Evolutionary conservation across 1,284 basidiomycete genomes (phyloP).

Genomic region (Termitomyces sp.): DNA sequence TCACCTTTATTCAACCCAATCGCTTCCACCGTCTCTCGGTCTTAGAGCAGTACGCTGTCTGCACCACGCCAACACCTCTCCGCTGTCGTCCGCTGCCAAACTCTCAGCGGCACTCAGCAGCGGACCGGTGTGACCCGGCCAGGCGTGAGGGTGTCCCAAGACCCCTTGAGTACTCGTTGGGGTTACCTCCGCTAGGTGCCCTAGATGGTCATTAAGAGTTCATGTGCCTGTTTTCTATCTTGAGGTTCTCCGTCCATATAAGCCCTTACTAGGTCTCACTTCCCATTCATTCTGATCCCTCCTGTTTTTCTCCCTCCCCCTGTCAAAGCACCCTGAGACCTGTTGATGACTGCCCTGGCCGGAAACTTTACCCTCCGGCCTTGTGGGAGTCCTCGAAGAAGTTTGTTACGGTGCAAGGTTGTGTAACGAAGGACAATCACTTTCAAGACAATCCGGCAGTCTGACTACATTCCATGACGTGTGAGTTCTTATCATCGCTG

Average conservation of each 20-base stretch:
- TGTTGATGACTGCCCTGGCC: not conserved
- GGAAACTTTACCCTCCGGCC: not conserved
- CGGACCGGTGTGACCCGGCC: not conserved
- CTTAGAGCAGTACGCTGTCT: not conserved
- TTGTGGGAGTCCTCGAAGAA: not conserved
- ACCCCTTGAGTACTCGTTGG: conserved; percentile 1
- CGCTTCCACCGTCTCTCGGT: not conserved
- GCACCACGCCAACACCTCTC: not conserved
- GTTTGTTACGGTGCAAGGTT: not conserved
- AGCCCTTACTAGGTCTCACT: not conserved
- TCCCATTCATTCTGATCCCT: conserved; percentile 10
- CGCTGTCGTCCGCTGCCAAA: not conserved
- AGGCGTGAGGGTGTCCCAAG: not conserved
- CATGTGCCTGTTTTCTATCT: conserved; percentile 14
- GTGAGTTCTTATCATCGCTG: not conserved
- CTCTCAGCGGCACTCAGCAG: not conserved
- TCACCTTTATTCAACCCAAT: not conserved
- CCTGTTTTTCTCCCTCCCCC: not conserved
- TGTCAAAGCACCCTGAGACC: not conserved
- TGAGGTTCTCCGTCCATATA: conserved; percentile 11
- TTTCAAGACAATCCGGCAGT: conserved; percentile 2
- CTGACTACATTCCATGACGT: conserved; percentile 1
- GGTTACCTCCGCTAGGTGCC: conserved; percentile 7
- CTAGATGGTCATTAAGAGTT: conserved; percentile 5
- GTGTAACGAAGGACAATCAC: conserved; percentile 3